These are phyloP conservation scores for Candida parachauliodes DNA, from an alignment of 805 yeast species.

Conservation along the genomic window DNA sequence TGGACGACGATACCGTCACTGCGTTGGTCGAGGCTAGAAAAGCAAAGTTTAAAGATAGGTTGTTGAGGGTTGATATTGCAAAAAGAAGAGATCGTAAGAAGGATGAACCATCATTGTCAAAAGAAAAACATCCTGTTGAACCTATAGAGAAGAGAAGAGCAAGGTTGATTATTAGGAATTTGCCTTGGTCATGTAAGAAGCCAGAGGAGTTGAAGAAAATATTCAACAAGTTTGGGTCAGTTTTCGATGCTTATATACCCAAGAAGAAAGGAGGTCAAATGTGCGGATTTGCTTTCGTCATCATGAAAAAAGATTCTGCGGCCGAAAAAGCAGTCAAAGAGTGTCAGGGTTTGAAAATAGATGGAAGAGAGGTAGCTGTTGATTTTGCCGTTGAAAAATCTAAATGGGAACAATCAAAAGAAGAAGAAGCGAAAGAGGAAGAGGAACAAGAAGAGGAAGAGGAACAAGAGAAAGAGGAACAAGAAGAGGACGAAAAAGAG, in stretches of 20 bases:
- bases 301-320: constrained; percentile 73
- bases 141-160: constrained; percentile 77
- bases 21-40: constrained; percentile 71
- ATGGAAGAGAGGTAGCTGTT: constrained; percentile 89
- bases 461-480: constrained; percentile 36
- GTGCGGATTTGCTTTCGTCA: constrained; percentile 93
- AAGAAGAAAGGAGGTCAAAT: constrained; percentile 81
- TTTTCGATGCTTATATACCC: constrained; percentile 85
- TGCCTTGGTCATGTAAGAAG: constrained; percentile 93
- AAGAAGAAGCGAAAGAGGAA: constrained; percentile 28
- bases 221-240: constrained; percentile 79
- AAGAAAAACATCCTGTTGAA: constrained; percentile 15
- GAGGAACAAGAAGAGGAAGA: constrained; percentile 40
- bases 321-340: constrained; percentile 83
- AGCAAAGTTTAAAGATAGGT: constrained; percentile 59
- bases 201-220: constrained; percentile 66
- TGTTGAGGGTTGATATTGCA: constrained; percentile 80
- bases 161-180: constrained; percentile 80
- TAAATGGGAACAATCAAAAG: constrained; percentile 66
- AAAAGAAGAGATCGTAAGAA: constrained; percentile 81
- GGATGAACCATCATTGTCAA: constrained; percentile 5
- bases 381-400: constrained; percentile 89
- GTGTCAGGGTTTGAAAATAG: constrained; percentile 70
- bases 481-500: constrained; percentile 35
- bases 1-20: constrained; percentile 75